Percentiles rank a stretch among this genome's conserved stretches.
Evolutionary conservation across 2,329 filamentous ascomycete genomes (phyloP).

Genomic region (Colletotrichum tropicicola): DNA sequence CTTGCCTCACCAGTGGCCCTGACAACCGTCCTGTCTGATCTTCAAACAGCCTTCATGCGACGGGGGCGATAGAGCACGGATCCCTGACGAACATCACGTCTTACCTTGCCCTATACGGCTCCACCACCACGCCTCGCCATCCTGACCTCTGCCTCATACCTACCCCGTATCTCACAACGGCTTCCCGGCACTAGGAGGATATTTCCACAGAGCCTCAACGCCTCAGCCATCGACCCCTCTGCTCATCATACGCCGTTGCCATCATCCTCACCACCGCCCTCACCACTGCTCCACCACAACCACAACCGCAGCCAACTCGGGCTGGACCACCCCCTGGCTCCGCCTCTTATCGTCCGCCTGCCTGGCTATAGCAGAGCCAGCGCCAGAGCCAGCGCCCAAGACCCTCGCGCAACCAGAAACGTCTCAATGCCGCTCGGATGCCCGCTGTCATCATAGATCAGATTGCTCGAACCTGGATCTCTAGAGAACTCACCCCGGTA

Average conservation of each 20-base stretch:
- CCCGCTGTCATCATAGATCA: conserved; percentile 61
- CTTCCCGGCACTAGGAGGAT: conserved; percentile 25
- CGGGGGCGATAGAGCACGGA: conserved; percentile 34
- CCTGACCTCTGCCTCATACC: conserved; percentile 23
- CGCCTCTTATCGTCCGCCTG: conserved; percentile 14
- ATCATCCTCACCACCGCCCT: background rate
- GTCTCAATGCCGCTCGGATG: conserved; percentile 62
- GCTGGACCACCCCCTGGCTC: conserved; percentile 13
- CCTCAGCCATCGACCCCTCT: conserved; percentile 19
- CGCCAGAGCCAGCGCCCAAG: background rate
- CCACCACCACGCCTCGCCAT: conserved; percentile 29
- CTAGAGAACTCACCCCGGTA: conserved; percentile 47
- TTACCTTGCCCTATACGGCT: conserved; percentile 18
- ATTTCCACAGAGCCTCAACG: conserved; percentile 30
- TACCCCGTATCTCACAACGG: conserved; percentile 20
- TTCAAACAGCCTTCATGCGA: conserved; percentile 43
- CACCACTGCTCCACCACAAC: conserved; percentile 15
- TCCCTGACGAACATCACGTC: conserved; percentile 29
- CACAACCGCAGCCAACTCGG: conserved; percentile 5
- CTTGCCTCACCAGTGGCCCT: conserved; percentile 35
- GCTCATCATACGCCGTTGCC: conserved; percentile 4
- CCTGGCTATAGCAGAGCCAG: conserved; percentile 23
- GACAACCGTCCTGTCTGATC: conserved; percentile 45
- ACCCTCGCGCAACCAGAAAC: conserved; percentile 35
- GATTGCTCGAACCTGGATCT: conserved; percentile 59